Evolutionary conservation across 2,329 filamentous ascomycete species (phyloP).

Genomic region (Penicillium griseofulvum): DNA sequence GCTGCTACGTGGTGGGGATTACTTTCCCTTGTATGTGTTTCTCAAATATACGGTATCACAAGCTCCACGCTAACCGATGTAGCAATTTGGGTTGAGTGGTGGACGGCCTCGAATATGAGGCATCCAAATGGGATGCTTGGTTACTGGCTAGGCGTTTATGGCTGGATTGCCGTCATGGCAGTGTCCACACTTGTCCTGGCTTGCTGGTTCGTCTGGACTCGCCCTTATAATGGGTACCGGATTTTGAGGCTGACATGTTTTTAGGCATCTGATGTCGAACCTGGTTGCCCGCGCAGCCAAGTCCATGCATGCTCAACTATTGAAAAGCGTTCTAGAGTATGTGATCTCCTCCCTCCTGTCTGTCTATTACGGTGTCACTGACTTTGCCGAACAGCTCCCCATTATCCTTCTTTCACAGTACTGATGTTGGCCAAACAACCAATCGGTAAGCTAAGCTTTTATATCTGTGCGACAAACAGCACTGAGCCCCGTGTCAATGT

Average conservation of each 20-base stretch:
- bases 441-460: not conserved
- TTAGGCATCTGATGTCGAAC: constrained; percentile 4
- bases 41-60: not conserved
- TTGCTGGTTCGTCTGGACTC: constrained; percentile 1
- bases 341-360: not conserved
- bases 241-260: not conserved
- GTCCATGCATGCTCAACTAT: not conserved
- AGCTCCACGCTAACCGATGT: not conserved
- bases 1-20: constrained; percentile 2
- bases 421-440: not conserved
- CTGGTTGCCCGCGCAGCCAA: not conserved
- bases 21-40: not conserved
- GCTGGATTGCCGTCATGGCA: not conserved
- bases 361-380: not conserved
- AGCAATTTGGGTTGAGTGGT: constrained; percentile 11
- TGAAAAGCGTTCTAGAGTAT: constrained; percentile 2
- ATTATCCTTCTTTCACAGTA: constrained; percentile 1
- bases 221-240: not conserved
- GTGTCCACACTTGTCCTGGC: not conserved
- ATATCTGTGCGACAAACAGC: not conserved
- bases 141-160: constrained; percentile 3
- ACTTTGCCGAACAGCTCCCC: constrained; percentile 1
- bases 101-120: not conserved
- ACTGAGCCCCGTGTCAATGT: not conserved
- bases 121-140: constrained; percentile 1